Evolutionary conservation across 2,329 filamentous ascomycete species (phyloP), one percentile per base, ranked within the genome.

Genomic region (Trichoderma brevicompactum): DNA sequence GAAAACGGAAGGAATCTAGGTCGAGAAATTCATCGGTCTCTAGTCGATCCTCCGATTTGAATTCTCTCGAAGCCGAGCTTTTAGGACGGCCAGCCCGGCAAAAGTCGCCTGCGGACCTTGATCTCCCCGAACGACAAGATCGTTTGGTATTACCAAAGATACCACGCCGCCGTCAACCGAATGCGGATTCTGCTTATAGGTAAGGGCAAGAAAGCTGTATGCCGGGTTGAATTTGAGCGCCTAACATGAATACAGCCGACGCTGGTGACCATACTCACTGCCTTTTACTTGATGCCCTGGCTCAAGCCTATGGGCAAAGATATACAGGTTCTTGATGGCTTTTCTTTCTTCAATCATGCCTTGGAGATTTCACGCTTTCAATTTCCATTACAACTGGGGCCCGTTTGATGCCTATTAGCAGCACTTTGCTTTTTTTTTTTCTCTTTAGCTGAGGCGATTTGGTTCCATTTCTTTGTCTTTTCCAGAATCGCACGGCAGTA

Each of bases 121-220:
- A 64, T 19, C 64, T 67, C 46, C 73, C 70, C 7, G 68, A 68
- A 41, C 66, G 69, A 7, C 68, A 68, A 9, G 69, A 71, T 43
- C 65, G 65, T 15, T 67, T 69, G 10, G 52, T 61, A 10, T 38
- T 62, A 23, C 44, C 69, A 3, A 75, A 72, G 50, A 70, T 70
- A 9, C 75, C 73, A 55, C 76, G 75, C 44, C 76, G 77, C 32
- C 76, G 76, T 28, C 74, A 73, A 50, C 70, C 69, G 3, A 77
- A 75, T 48, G 72, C 77, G 28, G 75, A 79, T 69, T 77, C 77
- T 15, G 77, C 77, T 6, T 79, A 78, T 49, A 76, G 77, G 77
- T 78, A 70, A 69, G 71, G 60, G 34, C 28, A 15, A 10, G 7
- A 23, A 38, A 4, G 4, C 10, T 8, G 12, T 19, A 8, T 15